Base-by-base conservation (phyloP, 352 stramenopile species). In the Phytophthora meadii region DNA sequence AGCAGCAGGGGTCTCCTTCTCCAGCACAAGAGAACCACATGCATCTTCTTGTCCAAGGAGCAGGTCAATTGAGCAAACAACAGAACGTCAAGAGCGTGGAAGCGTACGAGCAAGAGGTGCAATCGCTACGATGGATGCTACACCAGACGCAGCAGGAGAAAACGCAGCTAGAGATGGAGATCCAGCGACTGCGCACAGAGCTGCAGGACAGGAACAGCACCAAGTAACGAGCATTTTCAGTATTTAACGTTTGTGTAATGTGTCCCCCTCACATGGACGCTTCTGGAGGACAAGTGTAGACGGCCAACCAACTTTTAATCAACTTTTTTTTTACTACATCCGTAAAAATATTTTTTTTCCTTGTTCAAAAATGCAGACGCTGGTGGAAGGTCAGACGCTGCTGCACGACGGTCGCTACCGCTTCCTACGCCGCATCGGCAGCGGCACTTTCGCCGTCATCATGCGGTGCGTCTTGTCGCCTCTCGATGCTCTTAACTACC, bases 61-160 rank as follows among this genome's bases (percentile, higher is more conserved):
- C 81, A 0, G 79, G 79, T 3, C 81, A 87, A 27, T 42, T 90
- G 61, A 92, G 81, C 72, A 82, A 89, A 60, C 80, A 91, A 51
- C 69, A 87, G 46, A 66, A 79, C 36, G 65, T 46, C 32, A 76
- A 79, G 66, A 84, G 65, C 30, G 28, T 76, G 3, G 83, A 88
- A n/a, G 46, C 60, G 64, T 90, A 88, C 59, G 78, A 92, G 64
- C 81, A 88, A 63, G 84, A 92, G 59, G 68, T 90, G 41, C 68
- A 88, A 62, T 73, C 70, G 55, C 64, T 92, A 54, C 81, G 78
- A 30, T 86, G 79, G 77, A 63, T 90, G 61, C 65, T 94, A 45
- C 76, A 90, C 39, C 79, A 92, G 59, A 79, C 81, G n/a, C 79
- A 92, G 64, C 78, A 88, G 44, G 80, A 94, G 42, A 92, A 92